Evolutionary conservation across 2,329 filamentous ascomycete species (phyloP).

Genomic region (Scytalidium sp.): DNA sequence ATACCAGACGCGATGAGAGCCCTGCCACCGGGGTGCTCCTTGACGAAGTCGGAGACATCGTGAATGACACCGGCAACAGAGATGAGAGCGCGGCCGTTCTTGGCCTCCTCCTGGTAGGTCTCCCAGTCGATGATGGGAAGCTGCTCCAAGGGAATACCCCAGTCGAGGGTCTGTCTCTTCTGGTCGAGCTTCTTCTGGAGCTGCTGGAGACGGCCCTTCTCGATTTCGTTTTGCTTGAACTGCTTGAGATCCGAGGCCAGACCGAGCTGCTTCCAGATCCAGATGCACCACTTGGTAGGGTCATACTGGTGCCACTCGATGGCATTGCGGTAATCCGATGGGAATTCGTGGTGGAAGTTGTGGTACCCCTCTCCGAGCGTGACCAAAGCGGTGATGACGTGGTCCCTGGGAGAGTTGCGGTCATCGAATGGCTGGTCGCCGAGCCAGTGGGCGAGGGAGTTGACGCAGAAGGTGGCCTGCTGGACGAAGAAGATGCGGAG

Average conservation of each 20-base stretch:
- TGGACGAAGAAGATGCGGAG: constrained; percentile 87
- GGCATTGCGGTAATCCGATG: constrained; percentile 88
- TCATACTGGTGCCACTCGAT: constrained; percentile 92
- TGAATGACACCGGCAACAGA: constrained; percentile 83
- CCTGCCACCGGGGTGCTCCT: constrained; percentile 87
- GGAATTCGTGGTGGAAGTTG: constrained; percentile 96
- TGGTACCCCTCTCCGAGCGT: constrained; percentile 89
- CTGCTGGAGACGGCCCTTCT: constrained; percentile 87
- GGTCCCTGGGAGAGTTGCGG: constrained; percentile 86
- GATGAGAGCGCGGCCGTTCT: constrained; percentile 73
- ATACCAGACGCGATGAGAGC: constrained; percentile 79
- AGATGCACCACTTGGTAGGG: constrained; percentile 88
- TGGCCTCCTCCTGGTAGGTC: constrained; percentile 74
- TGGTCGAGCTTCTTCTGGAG: constrained; percentile 90
- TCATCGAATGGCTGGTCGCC: constrained; percentile 92
- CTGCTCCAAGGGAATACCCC: constrained; percentile 82
- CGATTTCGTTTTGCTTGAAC: constrained; percentile 88
- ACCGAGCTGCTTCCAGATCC: constrained; percentile 78
- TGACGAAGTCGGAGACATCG: constrained; percentile 80
- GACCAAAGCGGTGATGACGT: constrained; percentile 80
- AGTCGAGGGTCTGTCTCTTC: constrained; percentile 78
- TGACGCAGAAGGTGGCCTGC: constrained; percentile 91
- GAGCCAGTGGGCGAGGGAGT: constrained; percentile 87
- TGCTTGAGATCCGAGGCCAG: constrained; percentile 86
- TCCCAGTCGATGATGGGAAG: constrained; percentile 86